These are phyloP conservation scores for Botrytis pseudocinerea DNA, from an alignment of 2,329 filamentous ascomycete species.

Conservation along the genomic window DNA sequence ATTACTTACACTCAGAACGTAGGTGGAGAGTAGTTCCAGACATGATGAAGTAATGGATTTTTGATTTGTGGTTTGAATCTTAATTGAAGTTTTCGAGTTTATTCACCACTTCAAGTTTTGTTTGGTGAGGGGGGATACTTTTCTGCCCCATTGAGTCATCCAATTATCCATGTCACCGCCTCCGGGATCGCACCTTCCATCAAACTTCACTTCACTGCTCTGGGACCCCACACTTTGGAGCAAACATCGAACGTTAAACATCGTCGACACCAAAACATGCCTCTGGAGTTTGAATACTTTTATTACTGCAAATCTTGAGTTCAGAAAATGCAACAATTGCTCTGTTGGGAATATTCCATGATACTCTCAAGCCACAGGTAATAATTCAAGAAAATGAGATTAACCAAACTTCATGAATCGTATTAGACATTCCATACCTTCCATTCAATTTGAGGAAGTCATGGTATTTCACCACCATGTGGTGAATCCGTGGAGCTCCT, in stretches of 20 bases:
- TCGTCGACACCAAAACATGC: neutral
- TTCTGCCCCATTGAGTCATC: conserved; percentile 20
- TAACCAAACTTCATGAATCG: neutral
- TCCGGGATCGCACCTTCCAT: conserved; percentile 13
- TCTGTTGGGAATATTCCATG: neutral
- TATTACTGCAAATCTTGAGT: neutral
- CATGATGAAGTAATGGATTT: conserved; percentile 36
- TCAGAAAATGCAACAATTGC: neutral
- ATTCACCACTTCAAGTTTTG: conserved; percentile 2
- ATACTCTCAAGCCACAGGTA: neutral
- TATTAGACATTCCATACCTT: neutral
- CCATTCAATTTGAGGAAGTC: neutral
- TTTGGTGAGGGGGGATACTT: conserved; percentile 8
- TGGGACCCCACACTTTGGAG: neutral
- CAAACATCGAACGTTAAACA: neutral
- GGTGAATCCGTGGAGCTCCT: neutral
- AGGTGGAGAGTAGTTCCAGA: conserved; percentile 43
- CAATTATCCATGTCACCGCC: conserved; percentile 9
- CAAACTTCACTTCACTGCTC: neutral
- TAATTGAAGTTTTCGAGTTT: neutral
- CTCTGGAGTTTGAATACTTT: neutral
- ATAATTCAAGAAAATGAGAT: neutral
- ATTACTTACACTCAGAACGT: conserved; percentile 44
- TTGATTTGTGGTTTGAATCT: conserved; percentile 8
- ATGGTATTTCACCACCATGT: neutral